A percentile compares a stretch with the other conserved stretches of the same genome.
Conservation (phyloP, 2,329 filamentous ascomycete species). For the Trichoderma simmonsii region DNA sequence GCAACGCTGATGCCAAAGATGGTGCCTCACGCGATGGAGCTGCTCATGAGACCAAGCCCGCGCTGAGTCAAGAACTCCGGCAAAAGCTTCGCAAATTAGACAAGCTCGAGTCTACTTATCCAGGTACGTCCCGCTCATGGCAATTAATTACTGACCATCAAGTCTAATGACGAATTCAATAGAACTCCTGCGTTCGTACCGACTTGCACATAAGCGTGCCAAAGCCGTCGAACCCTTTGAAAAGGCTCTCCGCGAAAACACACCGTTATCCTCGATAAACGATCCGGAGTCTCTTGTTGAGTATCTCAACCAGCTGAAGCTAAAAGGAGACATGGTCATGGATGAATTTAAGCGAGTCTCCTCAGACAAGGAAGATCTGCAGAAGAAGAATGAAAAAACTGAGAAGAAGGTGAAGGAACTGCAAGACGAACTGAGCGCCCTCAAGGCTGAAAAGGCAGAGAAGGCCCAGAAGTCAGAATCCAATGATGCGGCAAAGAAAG, state of each 20-base stretch:
- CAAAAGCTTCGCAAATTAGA: slow-evolving; percentile 80
- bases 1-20: slow-evolving; percentile 23
- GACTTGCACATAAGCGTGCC: slow-evolving; percentile 82
- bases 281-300: slow-evolving; percentile 83
- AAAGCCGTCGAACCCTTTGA: slow-evolving; percentile 92
- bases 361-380: slow-evolving; percentile 74
- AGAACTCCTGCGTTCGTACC: slow-evolving; percentile 90
- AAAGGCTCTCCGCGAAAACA: slow-evolving; percentile 84
- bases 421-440: slow-evolving; percentile 59
- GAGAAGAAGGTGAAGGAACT: slow-evolving; percentile 61
- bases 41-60: slow-evolving; percentile 30
- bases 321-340: slow-evolving; percentile 89
- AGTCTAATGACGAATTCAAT: background rate
- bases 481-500: slow-evolving; percentile 24
- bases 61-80: slow-evolving; percentile 71
- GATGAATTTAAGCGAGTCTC: slow-evolving; percentile 88
- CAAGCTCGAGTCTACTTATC: slow-evolving; percentile 82
- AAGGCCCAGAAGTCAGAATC: slow-evolving; percentile 21
- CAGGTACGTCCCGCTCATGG: slow-evolving; percentile 53
- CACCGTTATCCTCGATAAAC: slow-evolving; percentile 80
- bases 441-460: slow-evolving; percentile 36
- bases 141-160: background rate
- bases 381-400: slow-evolving; percentile 69
- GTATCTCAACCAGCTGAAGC: slow-evolving; percentile 81
- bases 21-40: slow-evolving; percentile 18